Percentiles rank a stretch among this genome's conserved stretches.
Evolutionary conservation across 2,329 filamentous ascomycete genomes (phyloP).

Genomic region (Nakataea oryzae): DNA sequence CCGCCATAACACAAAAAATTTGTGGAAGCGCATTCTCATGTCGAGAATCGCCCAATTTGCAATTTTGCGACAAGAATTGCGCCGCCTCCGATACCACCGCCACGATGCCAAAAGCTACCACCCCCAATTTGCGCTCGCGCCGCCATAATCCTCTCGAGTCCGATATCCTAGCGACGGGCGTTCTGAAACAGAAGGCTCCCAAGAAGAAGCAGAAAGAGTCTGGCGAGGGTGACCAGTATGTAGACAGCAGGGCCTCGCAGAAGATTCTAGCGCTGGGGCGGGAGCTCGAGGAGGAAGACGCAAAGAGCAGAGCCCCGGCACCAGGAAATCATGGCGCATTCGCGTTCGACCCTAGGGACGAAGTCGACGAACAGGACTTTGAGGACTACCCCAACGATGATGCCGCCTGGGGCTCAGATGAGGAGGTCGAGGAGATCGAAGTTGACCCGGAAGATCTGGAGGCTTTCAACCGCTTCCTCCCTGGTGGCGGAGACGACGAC

Average conservation of each 20-base stretch:
- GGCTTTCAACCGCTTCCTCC: slow-evolving; percentile 84
- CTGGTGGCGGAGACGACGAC: slow-evolving; percentile 57
- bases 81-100: neutral
- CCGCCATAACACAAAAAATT: slow-evolving; percentile 4
- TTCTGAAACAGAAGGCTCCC: slow-evolving; percentile 63
- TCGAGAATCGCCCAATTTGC: neutral
- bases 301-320: neutral
- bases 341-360: slow-evolving; percentile 62
- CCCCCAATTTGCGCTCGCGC: slow-evolving; percentile 47
- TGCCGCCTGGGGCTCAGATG: slow-evolving; percentile 72
- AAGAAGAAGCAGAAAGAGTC: slow-evolving; percentile 58
- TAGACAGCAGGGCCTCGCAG: slow-evolving; percentile 79
- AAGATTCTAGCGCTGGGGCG: slow-evolving; percentile 86
- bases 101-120: slow-evolving; percentile 71
- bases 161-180: slow-evolving; percentile 63
- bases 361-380: slow-evolving; percentile 33
- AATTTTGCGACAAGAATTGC: neutral
- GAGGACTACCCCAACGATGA: slow-evolving; percentile 41
- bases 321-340: slow-evolving; percentile 50
- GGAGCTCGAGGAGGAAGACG: slow-evolving; percentile 75
- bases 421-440: slow-evolving; percentile 61
- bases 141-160: slow-evolving; percentile 88
- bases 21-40: neutral
- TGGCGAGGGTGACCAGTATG: slow-evolving; percentile 54
- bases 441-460: slow-evolving; percentile 83